These are phyloP conservation scores for Dendryphion nanum DNA, from an alignment of 2,329 filamentous ascomycete species.

Conservation along the genomic window DNA sequence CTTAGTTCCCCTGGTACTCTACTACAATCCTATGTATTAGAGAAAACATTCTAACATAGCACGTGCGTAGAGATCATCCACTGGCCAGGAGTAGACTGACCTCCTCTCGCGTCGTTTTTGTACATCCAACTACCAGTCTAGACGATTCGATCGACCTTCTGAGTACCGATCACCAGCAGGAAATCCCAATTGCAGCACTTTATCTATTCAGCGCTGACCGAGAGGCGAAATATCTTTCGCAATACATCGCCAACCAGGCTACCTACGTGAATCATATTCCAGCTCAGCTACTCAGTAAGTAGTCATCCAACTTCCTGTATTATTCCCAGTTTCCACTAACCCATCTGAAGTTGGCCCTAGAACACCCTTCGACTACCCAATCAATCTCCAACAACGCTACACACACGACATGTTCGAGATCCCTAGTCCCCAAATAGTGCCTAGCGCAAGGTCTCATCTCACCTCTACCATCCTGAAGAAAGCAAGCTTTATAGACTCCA, in stretches of 20 bases:
- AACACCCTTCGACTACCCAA: neutral
- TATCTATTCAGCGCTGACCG: neutral
- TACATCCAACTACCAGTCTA: neutral
- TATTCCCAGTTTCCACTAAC: neutral
- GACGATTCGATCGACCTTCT: neutral
- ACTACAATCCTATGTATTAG: no score
- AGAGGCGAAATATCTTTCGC: neutral
- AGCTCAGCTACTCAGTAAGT: neutral
- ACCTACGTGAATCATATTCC: constrained; percentile 1
- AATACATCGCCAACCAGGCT: neutral
- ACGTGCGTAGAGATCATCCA: neutral
- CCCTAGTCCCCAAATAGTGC: neutral
- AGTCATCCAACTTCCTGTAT: neutral
- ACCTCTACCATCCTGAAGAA: neutral
- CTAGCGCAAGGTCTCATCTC: neutral
- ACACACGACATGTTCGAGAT: neutral
- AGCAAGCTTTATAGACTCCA: neutral
- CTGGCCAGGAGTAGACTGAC: neutral
- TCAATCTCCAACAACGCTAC: neutral
- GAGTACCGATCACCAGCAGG: neutral
- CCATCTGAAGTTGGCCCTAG: neutral
- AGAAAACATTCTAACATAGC: no score
- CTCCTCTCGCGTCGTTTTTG: neutral
- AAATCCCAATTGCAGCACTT: neutral
- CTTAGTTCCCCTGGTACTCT: neutral